Conservation (phyloP, 2,329 filamentous ascomycete species). For the Fonsecaea pugnacius region DNA sequence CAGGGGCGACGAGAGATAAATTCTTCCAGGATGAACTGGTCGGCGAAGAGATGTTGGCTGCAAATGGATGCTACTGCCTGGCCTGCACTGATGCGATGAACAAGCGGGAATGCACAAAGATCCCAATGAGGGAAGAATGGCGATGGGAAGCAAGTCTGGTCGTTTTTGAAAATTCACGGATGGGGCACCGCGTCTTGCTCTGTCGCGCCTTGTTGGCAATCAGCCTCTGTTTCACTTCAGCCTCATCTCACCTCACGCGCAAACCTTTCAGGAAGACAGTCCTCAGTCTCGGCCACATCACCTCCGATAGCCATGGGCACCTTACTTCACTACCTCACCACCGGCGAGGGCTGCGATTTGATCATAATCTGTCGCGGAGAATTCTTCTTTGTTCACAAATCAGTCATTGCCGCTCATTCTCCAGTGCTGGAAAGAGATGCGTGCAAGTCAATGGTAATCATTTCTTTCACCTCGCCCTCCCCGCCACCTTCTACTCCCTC, state of each 20-base stretch:
- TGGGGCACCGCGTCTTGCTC: background rate
- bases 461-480: background rate
- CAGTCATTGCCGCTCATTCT: slow-evolving; percentile 13
- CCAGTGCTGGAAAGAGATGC: slow-evolving; percentile 6
- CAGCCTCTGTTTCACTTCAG: background rate
- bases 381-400: slow-evolving; percentile 24
- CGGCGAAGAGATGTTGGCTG: background rate
- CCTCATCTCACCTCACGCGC: background rate
- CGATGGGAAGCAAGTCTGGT: background rate
- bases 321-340: slow-evolving; percentile 11
- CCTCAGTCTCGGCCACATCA: background rate
- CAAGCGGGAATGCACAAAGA: background rate
- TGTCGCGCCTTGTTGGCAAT: background rate
- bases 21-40: background rate
- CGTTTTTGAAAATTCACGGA: background rate
- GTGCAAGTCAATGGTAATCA: slow-evolving; percentile 11
- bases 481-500: background rate
- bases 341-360: slow-evolving; percentile 11
- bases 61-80: background rate
- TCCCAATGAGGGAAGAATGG: background rate
- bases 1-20: background rate
- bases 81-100: background rate
- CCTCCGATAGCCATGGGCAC: slow-evolving; percentile 1
- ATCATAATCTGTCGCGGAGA: slow-evolving; percentile 23
- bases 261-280: background rate